Percentiles rank a stretch among this genome's conserved stretches.
phyloP scores from a whole-genome alignment of 1,139 yeast genomes.

The Zygoascus sp. region DNA sequence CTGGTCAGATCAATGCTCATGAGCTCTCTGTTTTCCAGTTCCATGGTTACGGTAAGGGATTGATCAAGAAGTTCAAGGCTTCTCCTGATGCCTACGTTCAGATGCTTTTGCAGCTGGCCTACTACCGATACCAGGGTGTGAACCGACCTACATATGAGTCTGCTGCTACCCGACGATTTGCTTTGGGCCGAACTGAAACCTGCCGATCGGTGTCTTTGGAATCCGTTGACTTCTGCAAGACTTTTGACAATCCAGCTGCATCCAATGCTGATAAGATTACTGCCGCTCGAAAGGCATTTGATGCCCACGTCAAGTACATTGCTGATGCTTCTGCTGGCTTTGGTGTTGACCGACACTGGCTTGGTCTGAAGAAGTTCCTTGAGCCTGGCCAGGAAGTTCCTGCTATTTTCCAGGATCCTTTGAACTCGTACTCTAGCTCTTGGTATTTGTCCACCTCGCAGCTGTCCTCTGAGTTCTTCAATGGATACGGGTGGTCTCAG shows the following conservation, averaged over 20 bases:
- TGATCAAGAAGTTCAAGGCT: slow-evolving; percentile 67
- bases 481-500: slow-evolving; percentile 96
- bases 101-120: slow-evolving; percentile 74
- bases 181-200: slow-evolving; percentile 94
- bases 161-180: slow-evolving; percentile 87
- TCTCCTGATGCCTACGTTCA: slow-evolving; percentile 81
- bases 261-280: slow-evolving; percentile 55
- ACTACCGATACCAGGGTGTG: slow-evolving; percentile 76
- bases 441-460: slow-evolving; percentile 93
- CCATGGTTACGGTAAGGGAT: slow-evolving; percentile 49
- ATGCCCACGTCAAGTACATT: slow-evolving; percentile 71
- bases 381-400: slow-evolving; percentile 60
- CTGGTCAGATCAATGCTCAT: slow-evolving; percentile 41
- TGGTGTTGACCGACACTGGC: slow-evolving; percentile 92
- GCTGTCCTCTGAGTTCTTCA: slow-evolving; percentile 79
- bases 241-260: slow-evolving; percentile 63
- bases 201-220: slow-evolving; percentile 84
- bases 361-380: slow-evolving; percentile 78
- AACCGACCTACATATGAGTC: slow-evolving; percentile 92
- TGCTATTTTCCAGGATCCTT: slow-evolving; percentile 69
- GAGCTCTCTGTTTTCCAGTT: slow-evolving; percentile 42
- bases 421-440: slow-evolving; percentile 66
- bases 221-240: slow-evolving; percentile 65
- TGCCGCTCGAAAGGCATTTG: slow-evolving; percentile 68
- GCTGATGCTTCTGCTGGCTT: slow-evolving; percentile 76